Base-by-base conservation (phyloP, 2,329 filamentous ascomycete species). In the Onygena corvina region DNA sequence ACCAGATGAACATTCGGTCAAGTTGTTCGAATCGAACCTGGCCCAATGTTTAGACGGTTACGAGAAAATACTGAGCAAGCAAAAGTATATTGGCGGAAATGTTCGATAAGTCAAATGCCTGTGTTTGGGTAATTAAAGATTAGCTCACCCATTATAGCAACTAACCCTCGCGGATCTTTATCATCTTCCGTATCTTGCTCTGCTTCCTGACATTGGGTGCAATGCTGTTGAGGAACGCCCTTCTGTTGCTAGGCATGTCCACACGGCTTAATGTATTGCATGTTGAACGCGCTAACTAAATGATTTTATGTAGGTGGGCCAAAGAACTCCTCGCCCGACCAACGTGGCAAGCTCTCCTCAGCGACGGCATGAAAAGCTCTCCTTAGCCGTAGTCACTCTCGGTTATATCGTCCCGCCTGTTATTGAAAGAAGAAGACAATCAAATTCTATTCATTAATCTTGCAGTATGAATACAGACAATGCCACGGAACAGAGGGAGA, bases 61-160 rank as follows among this genome's bases (percentile, higher is more conserved):
- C 35, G 52, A 53, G 25, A 47, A 21, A 14, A 53, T 53, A 14
- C 30, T 53, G 9, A 51, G 46, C 40, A 49, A 53, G 29, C 49
- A 53, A 35, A 53, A 53, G 25, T 53, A 51, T 18, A 49, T 53
- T 34, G 49, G 49, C 14, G 52, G 52, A 8, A 25, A 53, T 36
- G 52, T 53, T 29, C 21, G 52, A 33, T 30, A 20, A 20, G 12
- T 16, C 14, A 12, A 16, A 8, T n/a, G n/a, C 47, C 25, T 31
- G 1, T 29, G 3, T 12, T 18, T 11, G 2, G n/a, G 2, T 2
- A n/a, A n/a, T 29, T n/a, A 12, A 14, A 4, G 14, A 6, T 12
- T 12, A 44, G 25, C 11, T 50, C 9, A 50, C 44, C 4, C 25
- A 2, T 23, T 52, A 9, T 42, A 53, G 49, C 23, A 30, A 16